These are phyloP conservation scores for Conidiobolus incongruus DNA, from an alignment of 371 early-diverging fungal genomes.

Conservation along the genomic window DNA sequence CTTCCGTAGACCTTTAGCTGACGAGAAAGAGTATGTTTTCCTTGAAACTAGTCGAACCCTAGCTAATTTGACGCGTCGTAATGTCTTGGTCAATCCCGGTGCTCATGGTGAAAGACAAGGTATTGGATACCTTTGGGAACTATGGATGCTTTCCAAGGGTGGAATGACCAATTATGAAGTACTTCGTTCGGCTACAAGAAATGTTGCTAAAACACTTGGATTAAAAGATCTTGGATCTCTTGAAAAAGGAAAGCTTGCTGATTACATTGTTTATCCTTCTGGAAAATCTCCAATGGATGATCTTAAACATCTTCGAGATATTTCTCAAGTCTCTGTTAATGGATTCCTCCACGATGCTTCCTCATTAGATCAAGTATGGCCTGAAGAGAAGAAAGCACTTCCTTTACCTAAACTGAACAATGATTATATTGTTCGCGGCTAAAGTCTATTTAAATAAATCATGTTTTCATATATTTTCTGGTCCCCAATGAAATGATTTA, in stretches of 20 bases:
- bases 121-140: conserved; percentile 2
- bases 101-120: background rate
- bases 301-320: background rate
- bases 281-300: no score
- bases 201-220: background rate
- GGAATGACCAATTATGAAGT: background rate
- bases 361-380: background rate
- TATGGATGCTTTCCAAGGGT: background rate
- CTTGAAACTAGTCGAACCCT: background rate
- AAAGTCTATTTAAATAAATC: no score
- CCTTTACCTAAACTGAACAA: background rate
- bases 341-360: background rate
- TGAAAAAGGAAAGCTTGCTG: no score
- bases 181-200: background rate
- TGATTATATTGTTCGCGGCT: no score
- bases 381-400: background rate
- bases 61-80: background rate
- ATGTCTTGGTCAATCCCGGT: background rate
- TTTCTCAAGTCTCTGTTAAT: no score
- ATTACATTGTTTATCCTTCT: no score
- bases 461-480: no score
- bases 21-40: background rate
- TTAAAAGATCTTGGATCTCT: background rate
- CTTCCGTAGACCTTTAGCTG: background rate
- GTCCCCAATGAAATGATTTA: no score